phyloP scores from a whole-genome alignment of 1,284 basidiomycete genomes.

The Cutaneotrichosporon sp. region DNA sequence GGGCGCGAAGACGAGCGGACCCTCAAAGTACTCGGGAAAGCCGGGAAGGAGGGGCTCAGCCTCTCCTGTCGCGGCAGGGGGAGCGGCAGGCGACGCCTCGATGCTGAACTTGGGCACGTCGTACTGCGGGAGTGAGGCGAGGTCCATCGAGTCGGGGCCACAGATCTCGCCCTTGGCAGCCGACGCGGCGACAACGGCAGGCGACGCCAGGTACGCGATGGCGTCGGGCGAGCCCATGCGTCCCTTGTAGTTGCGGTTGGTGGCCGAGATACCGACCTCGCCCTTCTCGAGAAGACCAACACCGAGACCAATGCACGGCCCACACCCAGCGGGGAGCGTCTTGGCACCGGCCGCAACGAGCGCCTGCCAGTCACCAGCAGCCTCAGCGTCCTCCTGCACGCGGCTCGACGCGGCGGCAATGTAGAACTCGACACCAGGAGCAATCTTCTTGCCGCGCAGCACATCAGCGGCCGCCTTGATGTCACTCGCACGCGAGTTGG shows the following conservation, averaged over 20 bases:
- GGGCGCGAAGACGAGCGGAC: slow-evolving; percentile 84
- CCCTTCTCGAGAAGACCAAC: slow-evolving; percentile 91
- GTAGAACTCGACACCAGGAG: slow-evolving; percentile 92
- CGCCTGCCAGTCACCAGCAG: slow-evolving; percentile 55
- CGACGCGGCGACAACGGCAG: slow-evolving; percentile 93
- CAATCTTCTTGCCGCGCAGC: slow-evolving; percentile 78
- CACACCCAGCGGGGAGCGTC: slow-evolving; percentile 91
- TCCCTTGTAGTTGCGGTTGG: slow-evolving; percentile 98
- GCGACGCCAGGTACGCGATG: slow-evolving; percentile 90
- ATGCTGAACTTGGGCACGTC: slow-evolving; percentile 55
- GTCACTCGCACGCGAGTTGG: slow-evolving; percentile 95
- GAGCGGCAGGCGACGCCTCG: slow-evolving; percentile 31
- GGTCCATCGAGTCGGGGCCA: slow-evolving; percentile 71
- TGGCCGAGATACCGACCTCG: slow-evolving; percentile 93
- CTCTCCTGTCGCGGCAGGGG: slow-evolving; percentile 53
- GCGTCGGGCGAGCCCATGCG: slow-evolving; percentile 96
- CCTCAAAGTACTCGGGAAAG: slow-evolving; percentile 81
- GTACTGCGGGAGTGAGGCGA: slow-evolving; percentile 58
- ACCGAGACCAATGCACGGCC: slow-evolving; percentile 95
- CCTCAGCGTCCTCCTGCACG: slow-evolving; percentile 24
- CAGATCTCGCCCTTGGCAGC: slow-evolving; percentile 90
- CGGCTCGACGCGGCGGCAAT: slow-evolving; percentile 87
- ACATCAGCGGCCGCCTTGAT: slow-evolving; percentile 88
- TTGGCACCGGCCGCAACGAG: slow-evolving; percentile 86
- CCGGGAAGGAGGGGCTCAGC: slow-evolving; percentile 69